Evolutionary conservation across 352 stramenopile genomes (phyloP).

Genomic region (Phytophthora pinifolia): DNA sequence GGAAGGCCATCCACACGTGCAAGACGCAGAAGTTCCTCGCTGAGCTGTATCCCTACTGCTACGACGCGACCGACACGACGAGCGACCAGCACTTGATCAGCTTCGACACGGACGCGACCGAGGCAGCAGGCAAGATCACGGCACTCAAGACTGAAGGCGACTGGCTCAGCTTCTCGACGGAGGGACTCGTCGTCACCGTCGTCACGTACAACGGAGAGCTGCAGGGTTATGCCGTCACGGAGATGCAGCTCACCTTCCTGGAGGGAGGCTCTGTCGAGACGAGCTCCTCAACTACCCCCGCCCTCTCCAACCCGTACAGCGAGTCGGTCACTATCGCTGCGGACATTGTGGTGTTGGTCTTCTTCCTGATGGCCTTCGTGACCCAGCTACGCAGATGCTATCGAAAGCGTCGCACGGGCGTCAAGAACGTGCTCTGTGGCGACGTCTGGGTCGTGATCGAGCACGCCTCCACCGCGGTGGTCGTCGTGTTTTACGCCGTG

Average conservation of each 20-base stretch:
- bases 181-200: constrained; percentile 44
- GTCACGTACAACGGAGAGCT: constrained; percentile 62
- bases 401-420: constrained; percentile 9
- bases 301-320: constrained; percentile 41
- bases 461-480: constrained; percentile 10
- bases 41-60: constrained; percentile 48
- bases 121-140: constrained; percentile 24
- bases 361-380: constrained; percentile 27
- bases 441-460: constrained; percentile 35
- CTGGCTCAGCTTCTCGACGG: constrained; percentile 44
- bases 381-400: constrained; percentile 26
- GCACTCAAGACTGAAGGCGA: constrained; percentile 28
- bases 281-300: constrained; percentile 33
- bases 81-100: constrained; percentile 35
- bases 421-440: constrained; percentile 30
- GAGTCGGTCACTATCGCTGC: constrained; percentile 16
- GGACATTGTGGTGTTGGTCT: constrained; percentile 38
- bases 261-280: constrained; percentile 36
- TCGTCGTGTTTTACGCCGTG: constrained; percentile 41
- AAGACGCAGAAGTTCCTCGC: constrained; percentile 32
- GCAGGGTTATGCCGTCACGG: constrained; percentile 41
- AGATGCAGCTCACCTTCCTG: constrained; percentile 38
- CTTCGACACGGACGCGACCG: constrained; percentile 44
- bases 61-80: constrained; percentile 28
- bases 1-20: constrained; percentile 25